Base-by-base conservation (phyloP, 2,329 filamentous ascomycete species). In the Coniochaeta sp. region DNA sequence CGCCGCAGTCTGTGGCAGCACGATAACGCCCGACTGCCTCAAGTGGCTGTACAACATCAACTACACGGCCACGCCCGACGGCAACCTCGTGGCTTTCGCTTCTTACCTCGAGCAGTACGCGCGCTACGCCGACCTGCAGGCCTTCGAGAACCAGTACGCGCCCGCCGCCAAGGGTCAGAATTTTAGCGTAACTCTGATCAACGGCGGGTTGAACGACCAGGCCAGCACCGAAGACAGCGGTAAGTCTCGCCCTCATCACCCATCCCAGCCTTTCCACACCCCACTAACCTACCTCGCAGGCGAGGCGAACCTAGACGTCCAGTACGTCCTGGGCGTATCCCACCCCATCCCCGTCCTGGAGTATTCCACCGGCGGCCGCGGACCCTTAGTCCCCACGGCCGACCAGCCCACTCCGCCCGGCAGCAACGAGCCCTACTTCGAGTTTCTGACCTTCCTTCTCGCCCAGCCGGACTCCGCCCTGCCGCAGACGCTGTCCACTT, bases 391-490 rank as follows among this genome's bases (percentile, higher is more conserved):
- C 9, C 76, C 83, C 12, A 72, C 75, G 0, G 70, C 74, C 13
- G 67, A 73, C 20, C 65, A 80, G 42, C 71, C 85, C 1, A 63
- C 58, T 1, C 64, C 61, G 1, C 61, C 30, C 20, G 82, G 81
- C 0, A 84, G 80, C 57, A 89, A 88, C 63, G 86, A 89, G 68
- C 84, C 84, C 0, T 88, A 87, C 64, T 70, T 87, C 1, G 74
- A 74, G 13, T 87, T 79, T 71, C 70, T 87, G 7, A 73, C 79
- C 52, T 79, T 81, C 63, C 63, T 86, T 58, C 67, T 83, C 3
- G 69, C 65, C 2, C 73, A 85, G 1, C 65, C 67, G 1, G 74
- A 76, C 50, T 59, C 66, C 0, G 62, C 70, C 6, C 70, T 88
- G 1, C 84, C 85, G 0, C 76, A 81, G 46, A 78, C 83, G 14